Percentiles rank a stretch among this genome's conserved stretches.
phyloP scores from a whole-genome alignment of 805 yeast genomes.

The Kodamaea kakaduensis region DNA sequence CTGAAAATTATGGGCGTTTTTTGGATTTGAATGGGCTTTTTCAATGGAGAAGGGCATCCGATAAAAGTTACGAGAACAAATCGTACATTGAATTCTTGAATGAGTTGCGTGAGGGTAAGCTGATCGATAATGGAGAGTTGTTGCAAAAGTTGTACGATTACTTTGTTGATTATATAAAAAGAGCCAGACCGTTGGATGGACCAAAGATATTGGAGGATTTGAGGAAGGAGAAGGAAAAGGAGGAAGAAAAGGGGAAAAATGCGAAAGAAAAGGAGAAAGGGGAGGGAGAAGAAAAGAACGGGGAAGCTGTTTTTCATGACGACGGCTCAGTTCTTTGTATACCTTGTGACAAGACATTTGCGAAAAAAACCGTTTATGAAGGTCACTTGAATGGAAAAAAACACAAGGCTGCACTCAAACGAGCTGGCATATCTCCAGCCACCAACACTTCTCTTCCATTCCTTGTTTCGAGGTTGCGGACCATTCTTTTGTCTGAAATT shows the following conservation, averaged over 20 bases:
- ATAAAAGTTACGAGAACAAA: conserved; percentile 35
- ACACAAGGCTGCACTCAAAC: conserved; percentile 45
- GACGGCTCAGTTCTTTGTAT: conserved; percentile 48
- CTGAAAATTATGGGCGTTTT: conserved; percentile 61
- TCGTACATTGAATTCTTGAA: conserved; percentile 51
- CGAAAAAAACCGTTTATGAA: conserved; percentile 59
- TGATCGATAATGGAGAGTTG: conserved; percentile 37
- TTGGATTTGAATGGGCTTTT: conserved; percentile 55
- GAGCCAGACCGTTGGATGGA: conserved; percentile 42
- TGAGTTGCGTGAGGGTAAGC: conserved; percentile 33
- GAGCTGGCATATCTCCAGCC: no score
- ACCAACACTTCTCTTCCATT: no score
- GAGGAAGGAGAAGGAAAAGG: neutral
- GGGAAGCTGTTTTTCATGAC: no score
- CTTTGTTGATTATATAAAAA: conserved; percentile 43
- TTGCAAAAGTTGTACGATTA: conserved; percentile 46
- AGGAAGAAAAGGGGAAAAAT: conserved; percentile 12
- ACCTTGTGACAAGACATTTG: conserved; percentile 60
- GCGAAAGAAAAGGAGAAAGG: conserved; percentile 4
- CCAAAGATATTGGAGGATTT: conserved; percentile 20
- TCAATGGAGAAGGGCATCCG: conserved; percentile 51
- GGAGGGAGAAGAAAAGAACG: neutral
- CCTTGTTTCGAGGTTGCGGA: conserved; percentile 5
- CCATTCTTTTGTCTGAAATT: conserved; percentile 17
- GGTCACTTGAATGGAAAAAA: conserved; percentile 73